Percentiles rank a stretch among this genome's conserved stretches.
phyloP scores from a whole-genome alignment of 306 rosid species.

The Gleditsia sinensis region DNA sequence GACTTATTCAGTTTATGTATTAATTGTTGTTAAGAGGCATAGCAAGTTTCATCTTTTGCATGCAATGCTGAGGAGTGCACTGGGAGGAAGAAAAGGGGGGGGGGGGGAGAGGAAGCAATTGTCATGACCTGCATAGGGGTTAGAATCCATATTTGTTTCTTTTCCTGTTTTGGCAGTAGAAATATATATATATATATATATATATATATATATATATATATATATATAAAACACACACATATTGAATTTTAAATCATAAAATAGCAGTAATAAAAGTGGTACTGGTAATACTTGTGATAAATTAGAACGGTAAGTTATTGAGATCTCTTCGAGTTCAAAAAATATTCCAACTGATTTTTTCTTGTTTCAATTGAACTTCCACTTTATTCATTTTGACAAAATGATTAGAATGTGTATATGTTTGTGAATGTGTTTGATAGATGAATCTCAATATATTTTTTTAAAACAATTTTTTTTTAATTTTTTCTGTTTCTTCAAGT shows the following conservation, averaged over 20 bases:
- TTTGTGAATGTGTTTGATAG: background rate
- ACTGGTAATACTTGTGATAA: background rate
- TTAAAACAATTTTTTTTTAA: background rate
- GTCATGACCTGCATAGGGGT: background rate
- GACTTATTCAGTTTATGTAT: background rate
- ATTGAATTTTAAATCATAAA: background rate
- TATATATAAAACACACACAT: too few relatives aligned
- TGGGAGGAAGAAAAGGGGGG: too few relatives aligned
- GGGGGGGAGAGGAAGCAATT: background rate
- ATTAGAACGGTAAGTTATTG: background rate
- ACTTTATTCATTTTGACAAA: too few relatives aligned
- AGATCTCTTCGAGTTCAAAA: background rate
- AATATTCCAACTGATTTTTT: background rate
- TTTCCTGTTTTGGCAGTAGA: background rate
- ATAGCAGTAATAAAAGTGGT: background rate
- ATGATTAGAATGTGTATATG: too few relatives aligned
- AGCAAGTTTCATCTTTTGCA: background rate
- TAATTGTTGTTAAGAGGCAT: background rate
- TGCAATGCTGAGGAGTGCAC: background rate
- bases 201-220: too few relatives aligned
- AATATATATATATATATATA: too few relatives aligned
- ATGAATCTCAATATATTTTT: background rate
- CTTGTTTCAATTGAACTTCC: too few relatives aligned
- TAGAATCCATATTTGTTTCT: background rate
- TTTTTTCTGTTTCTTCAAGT: background rate